Conservation (phyloP, 192 early-diverging fungal genomes). For the Backusella morwellensis region DNA sequence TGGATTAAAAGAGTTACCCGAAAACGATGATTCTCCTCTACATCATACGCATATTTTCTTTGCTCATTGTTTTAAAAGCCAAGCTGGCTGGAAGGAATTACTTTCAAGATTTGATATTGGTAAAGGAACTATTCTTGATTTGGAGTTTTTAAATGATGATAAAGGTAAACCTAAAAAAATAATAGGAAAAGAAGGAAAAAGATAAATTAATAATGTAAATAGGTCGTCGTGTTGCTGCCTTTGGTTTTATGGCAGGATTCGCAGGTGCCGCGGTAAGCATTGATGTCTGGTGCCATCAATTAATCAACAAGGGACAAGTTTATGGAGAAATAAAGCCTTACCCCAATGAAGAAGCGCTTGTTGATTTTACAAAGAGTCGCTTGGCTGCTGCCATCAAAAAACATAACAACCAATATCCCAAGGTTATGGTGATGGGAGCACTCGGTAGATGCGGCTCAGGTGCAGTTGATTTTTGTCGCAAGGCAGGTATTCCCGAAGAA, state of each 20-base stretch:
- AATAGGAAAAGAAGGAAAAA: neutral
- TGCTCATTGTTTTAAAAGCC: constrained; percentile 97
- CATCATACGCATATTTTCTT: constrained; percentile 96
- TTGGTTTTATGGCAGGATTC: constrained; percentile 96
- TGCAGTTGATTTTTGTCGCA: constrained; percentile 76
- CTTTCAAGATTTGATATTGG: constrained; percentile 80
- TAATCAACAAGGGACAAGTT: constrained; percentile 46
- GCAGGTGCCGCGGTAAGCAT: constrained; percentile 89
- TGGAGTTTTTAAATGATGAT: constrained; percentile 90
- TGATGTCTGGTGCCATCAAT: constrained; percentile 87
- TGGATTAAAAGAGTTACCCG: constrained; percentile 95
- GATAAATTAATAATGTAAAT: neutral
- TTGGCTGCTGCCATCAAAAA: constrained; percentile 55
- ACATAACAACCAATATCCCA: constrained; percentile 64
- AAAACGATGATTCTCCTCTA: constrained; percentile 85
- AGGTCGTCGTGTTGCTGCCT: constrained; percentile 91
- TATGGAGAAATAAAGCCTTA: constrained; percentile 81
- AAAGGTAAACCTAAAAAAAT: constrained; percentile 37
- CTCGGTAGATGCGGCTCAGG: constrained; percentile 92
- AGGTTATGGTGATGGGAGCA: constrained; percentile 96
- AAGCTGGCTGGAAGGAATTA: constrained; percentile 93
- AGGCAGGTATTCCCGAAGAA: constrained; percentile 78
- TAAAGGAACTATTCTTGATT: constrained; percentile 83
- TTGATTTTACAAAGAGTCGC: constrained; percentile 62
- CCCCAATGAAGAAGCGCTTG: constrained; percentile 77